Evolutionary conservation across 192 early-diverging fungal genomes (phyloP), one percentile per base, ranked within the genome.

Genomic region (Geranomyces variabilis): DNA sequence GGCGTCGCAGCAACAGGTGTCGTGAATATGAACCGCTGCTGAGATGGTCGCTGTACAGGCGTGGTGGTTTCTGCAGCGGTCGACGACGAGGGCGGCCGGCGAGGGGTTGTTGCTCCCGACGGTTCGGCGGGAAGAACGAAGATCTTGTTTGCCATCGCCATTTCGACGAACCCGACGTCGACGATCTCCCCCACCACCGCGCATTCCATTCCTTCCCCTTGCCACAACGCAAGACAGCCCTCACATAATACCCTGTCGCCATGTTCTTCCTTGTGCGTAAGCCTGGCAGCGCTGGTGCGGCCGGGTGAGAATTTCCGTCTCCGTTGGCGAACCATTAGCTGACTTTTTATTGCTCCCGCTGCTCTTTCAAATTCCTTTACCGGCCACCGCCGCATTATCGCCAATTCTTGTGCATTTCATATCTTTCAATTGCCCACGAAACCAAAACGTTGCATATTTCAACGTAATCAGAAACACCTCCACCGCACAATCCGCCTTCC

Each of bases 401-500:
- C n/a, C 51, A 6, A 6, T n/a, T 15, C n/a, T 53, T 17, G 6
- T 53, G 6, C n/a, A 53, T 9, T 7, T 4, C 4, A 53, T 17
- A 3, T 53, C 7, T 17, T 53, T 17, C 24, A 3, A 3, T 9
- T 53, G 24, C 51, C 19, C 3, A 24, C n/a, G 17, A 53, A n/a
- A 53, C 10, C 36, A 41, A 7, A 10, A n/a, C n/a, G n/a, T n/a
- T n/a, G n/a, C n/a, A n/a, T n/a, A 41, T 41, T 41, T 10, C 5
- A 41, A 41, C 36, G 36, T 41, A 7, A 53, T 24, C 29, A 83
- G 81, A 86, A 98, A 86, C 85, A 92, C 66, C 86, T 99, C 21
- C 81, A 88, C 48, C 94, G 98, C 77, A 97, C 93, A 45, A 96
- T 99, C 77, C 89, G 88, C 41, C 88, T 99, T 47, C 94, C 94